Base-by-base conservation (phyloP, 495 filamentous ascomycete genomes). In the Penicillium paradoxum region DNA sequence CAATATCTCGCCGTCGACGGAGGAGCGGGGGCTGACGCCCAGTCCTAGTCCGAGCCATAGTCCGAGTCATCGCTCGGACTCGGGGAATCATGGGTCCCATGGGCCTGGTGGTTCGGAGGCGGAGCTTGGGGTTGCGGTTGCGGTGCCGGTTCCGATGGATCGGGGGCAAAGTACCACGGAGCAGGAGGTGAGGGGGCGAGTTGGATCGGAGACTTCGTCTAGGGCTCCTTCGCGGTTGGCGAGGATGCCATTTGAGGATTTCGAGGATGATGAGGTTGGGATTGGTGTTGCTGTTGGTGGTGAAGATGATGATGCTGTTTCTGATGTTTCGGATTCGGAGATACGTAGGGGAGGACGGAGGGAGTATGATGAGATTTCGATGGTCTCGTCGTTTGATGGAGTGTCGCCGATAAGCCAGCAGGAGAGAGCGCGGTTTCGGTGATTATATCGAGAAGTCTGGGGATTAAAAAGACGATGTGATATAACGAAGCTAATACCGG, bases 381-480 rank as follows among this genome's bases (percentile, higher is more conserved):
- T 67, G 25, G 64, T 75, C 3, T 75, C 70, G 38, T 71, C 66
- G 0, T 59, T 72, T 49, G 54, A 65, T 27, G 67, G 59, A 10
- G 52, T 43, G 18, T 51, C 49, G n/a, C 49, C 49, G 27, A 25
- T 34, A 24, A 18, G 19, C 21, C 29, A 15, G 38, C 27, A 22
- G 18, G 38, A 43, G 39, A 22, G 38, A 13, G 42, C 38, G 30
- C 49, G n/a, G 49, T 51, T 34, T 36, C 27, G 18, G 19, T 43
- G 24, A 43, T 17, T 1, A 43, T 43, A 9, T n/a, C 3, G 24
- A 10, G n/a, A n/a, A 6, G 5, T n/a, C 17, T 32, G 44, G 21
- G 18, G 34, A 4, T 25, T 22, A 3, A 10, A 4, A 48, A 13
- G 38, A 33, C 25, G 9, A 42, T 30, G 39, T 42, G 48, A 51